Percentiles rank a stretch among this genome's conserved stretches.
Evolutionary conservation across 2,329 filamentous ascomycete species (phyloP).

Genomic region (Claviceps lovelessii): DNA sequence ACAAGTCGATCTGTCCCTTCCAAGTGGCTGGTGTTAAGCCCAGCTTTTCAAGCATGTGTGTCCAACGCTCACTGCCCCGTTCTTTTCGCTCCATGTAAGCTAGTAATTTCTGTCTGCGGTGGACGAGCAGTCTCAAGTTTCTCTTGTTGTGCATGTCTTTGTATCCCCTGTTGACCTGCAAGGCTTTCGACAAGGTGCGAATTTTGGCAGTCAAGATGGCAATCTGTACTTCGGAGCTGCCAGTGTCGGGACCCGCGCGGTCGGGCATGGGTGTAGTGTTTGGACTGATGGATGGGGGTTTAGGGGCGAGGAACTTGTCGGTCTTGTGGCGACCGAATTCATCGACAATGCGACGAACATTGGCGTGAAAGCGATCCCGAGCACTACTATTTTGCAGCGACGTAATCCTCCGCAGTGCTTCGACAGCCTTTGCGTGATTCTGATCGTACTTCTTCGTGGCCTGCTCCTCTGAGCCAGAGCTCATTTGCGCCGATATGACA

Average conservation of each 20-base stretch:
- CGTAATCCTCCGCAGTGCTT: constrained; percentile 68
- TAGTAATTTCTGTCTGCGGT: constrained; percentile 77
- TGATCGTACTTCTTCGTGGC: constrained; percentile 31
- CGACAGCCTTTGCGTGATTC: constrained; percentile 51
- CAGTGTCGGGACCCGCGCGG: constrained; percentile 81
- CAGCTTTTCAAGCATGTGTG: constrained; percentile 67
- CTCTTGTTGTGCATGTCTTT: constrained; percentile 92
- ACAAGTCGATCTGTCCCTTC: constrained; percentile 63
- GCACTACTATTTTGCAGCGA: constrained; percentile 62
- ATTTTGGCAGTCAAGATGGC: constrained; percentile 94
- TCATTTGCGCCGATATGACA: constrained; percentile 21
- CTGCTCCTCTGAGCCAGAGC: constrained; percentile 25
- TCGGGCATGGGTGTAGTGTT: constrained; percentile 25
- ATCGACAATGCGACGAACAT: constrained; percentile 71
- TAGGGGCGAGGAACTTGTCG: constrained; percentile 53
- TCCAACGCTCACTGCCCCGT: constrained; percentile 79
- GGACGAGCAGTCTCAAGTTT: constrained; percentile 71
- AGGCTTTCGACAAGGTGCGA: constrained; percentile 56
- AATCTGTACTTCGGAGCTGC: constrained; percentile 93
- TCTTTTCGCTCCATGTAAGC: constrained; percentile 81
- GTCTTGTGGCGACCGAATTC: constrained; percentile 87
- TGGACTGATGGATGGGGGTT: constrained; percentile 33
- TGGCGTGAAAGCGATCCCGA: constrained; percentile 66
- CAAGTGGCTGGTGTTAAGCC: constrained; percentile 80
- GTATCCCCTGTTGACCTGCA: constrained; percentile 53